Percentiles rank a stretch among this genome's conserved stretches.
These are phyloP conservation scores for Calonectria naviculata DNA, from an alignment of 2,329 filamentous ascomycete species.

Conservation along the genomic window DNA sequence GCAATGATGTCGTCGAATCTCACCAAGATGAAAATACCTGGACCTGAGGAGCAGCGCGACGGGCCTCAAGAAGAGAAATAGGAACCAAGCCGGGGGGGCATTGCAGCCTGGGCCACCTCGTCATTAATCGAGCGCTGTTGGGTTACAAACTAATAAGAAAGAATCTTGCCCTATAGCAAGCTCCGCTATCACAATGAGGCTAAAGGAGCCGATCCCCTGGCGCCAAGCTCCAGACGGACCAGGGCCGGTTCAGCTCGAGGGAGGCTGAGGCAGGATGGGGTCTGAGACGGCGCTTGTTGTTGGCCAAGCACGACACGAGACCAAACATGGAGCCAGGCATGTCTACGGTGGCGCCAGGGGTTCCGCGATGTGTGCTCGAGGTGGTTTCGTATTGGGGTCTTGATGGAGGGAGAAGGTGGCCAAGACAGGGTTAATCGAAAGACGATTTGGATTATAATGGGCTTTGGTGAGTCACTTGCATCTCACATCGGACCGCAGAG, in stretches of 20 bases:
- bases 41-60: background rate
- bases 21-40: background rate
- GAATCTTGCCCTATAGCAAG: background rate
- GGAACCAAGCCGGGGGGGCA: background rate
- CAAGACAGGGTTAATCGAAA: background rate
- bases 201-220: conserved; percentile 1
- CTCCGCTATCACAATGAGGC: background rate
- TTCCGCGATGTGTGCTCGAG: background rate
- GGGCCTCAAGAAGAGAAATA: background rate
- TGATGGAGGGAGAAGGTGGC: background rate
- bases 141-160: background rate
- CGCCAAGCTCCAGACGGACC: background rate
- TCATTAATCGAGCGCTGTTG: background rate
- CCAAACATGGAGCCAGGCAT: background rate
- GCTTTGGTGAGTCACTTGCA: too few species aligned
- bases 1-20: background rate
- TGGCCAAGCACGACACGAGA: background rate
- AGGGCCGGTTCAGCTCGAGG: conserved; percentile 8
- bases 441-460: too few species aligned
- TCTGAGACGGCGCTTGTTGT: background rate
- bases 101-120: background rate
- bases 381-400: background rate
- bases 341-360: background rate
- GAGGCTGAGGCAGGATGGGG: conserved; percentile 10
- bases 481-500: background rate